Base-by-base conservation (phyloP, 108 stramenopile species). In the Skeletonema costatum region DNA sequence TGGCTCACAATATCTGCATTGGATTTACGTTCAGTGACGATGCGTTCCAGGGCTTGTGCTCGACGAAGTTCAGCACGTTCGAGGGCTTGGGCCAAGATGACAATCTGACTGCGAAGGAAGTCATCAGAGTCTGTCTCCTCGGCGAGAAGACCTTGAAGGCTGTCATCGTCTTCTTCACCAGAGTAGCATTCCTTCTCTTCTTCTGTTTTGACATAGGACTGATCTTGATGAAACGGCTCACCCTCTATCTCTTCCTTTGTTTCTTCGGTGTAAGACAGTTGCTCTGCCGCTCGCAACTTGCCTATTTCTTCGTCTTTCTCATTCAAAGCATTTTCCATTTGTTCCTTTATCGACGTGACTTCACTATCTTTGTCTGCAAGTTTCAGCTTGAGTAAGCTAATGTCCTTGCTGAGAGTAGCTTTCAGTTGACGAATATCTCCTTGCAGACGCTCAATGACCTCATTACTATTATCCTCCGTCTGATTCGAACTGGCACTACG, bases 31-130 rank as follows among this genome's bases (percentile, higher is more conserved):
- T 93, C 92, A 39, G 50, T 59, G 17, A 81, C 67, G 11, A 93
- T 64, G 29, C 80, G 84, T 44, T 91, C 93, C n/a, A 92, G 81
- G 10, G 86, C 84, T 69, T 87, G 87, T 39, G 93, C 93, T 60
- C 92, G 73, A 17, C 78, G 78, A 31, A 64, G 67, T 80, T 92
- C 90, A 1, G 93, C 87, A 46, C 83, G 77, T 59, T 90, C 88
- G 44, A 93, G 53, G n/a, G 93, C 93, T 56, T 78, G 63, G 0
- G 90, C 89, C 46, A 93, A 53, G 19, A 89, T 79, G 19, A 92
- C 71, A 21, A 93, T 74, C 63, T 89, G 87, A 12, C 62, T 73
- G 44, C 89, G 77, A 60, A 92, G 71, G 46, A 84, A 74, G 41
- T 89, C 88, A 61, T 75, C 78, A 31, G 81, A 82, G 65, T 82